A percentile compares a stretch with the other conserved stretches of the same genome.
These are phyloP conservation scores for Kregervanrija delftensis DNA, from an alignment of 805 yeast species.

Conservation along the genomic window DNA sequence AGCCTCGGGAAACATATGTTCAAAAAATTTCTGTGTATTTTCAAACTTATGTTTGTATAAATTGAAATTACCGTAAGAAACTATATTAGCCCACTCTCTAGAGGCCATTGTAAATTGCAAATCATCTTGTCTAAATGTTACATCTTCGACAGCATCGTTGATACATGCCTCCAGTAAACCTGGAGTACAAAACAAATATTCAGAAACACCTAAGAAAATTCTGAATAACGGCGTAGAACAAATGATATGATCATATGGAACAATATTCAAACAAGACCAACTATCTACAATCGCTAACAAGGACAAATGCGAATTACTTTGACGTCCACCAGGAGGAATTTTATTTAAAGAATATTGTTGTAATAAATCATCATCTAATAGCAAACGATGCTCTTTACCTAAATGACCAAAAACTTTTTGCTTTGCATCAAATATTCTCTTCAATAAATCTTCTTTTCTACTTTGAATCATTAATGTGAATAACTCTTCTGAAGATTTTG, in stretches of 20 bases:
- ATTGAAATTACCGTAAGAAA: slow-evolving; percentile 66
- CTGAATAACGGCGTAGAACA: slow-evolving; percentile 93
- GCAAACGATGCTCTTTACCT: slow-evolving; percentile 45
- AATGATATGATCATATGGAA: slow-evolving; percentile 94
- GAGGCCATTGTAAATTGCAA: slow-evolving; percentile 90
- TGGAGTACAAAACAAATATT: slow-evolving; percentile 81
- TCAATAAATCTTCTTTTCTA: slow-evolving; percentile 46
- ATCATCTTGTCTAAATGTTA: slow-evolving; percentile 79
- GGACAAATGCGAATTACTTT: slow-evolving; percentile 87
- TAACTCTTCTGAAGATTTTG: slow-evolving; percentile 74
- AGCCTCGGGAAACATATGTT: slow-evolving; percentile 85
- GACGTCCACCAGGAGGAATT: slow-evolving; percentile 56
- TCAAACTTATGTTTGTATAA: slow-evolving; percentile 69
- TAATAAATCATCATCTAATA: slow-evolving; percentile 70
- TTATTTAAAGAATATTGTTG: slow-evolving; percentile 75
- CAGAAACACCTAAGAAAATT: slow-evolving; percentile 89
- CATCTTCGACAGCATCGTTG: slow-evolving; percentile 58
- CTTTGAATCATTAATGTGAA: slow-evolving; percentile 78
- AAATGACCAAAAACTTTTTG: slow-evolving; percentile 70
- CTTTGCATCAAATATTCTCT: slow-evolving; percentile 60
- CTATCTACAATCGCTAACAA: slow-evolving; percentile 87
- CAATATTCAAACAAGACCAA: slow-evolving; percentile 79
- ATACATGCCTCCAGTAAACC: slow-evolving; percentile 76
- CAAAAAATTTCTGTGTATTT: slow-evolving; percentile 73
- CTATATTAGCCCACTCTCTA: slow-evolving; percentile 78